Conservation (phyloP, 306 rosid species). For the Lathyrus sativus region DNA sequence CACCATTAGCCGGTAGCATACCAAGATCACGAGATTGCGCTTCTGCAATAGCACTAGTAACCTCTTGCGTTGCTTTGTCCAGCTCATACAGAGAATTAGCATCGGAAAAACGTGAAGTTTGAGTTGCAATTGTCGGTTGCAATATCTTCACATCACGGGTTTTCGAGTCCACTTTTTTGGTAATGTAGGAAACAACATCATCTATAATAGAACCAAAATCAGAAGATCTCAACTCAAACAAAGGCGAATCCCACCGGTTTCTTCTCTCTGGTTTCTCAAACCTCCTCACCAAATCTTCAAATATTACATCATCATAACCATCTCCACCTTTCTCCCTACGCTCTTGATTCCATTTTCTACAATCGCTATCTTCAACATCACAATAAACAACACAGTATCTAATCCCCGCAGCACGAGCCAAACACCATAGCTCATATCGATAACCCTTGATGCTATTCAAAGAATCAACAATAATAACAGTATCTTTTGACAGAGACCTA, state of each 20-base stretch:
- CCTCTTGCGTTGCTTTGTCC: slow-evolving; percentile 91
- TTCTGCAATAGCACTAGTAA: slow-evolving; percentile 72
- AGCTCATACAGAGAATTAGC: slow-evolving; percentile 83
- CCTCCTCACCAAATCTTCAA: slow-evolving; percentile 82
- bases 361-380: slow-evolving; percentile 65
- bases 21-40: slow-evolving; percentile 88
- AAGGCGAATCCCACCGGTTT: slow-evolving; percentile 93
- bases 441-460: slow-evolving; percentile 92
- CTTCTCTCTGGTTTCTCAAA: slow-evolving; percentile 85
- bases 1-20: slow-evolving; percentile 64
- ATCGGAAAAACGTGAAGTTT: slow-evolving; percentile 61
- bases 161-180: slow-evolving; percentile 75
- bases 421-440: slow-evolving; percentile 92
- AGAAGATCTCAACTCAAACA: slow-evolving; percentile 70
- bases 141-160: slow-evolving; percentile 77
- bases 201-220: slow-evolving; percentile 49
- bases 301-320: slow-evolving; percentile 62
- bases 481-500: slow-evolving; percentile 74
- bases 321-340: slow-evolving; percentile 71
- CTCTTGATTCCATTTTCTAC: slow-evolving; percentile 81
- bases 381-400: slow-evolving; percentile 84
- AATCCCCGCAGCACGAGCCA: slow-evolving; percentile 85
- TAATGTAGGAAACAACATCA: slow-evolving; percentile 67
- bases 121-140: slow-evolving; percentile 95
- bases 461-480: slow-evolving; percentile 73